These are phyloP conservation scores for Metschnikowia arizonensis DNA, from an alignment of 805 yeast genomes.

Conservation along the genomic window DNA sequence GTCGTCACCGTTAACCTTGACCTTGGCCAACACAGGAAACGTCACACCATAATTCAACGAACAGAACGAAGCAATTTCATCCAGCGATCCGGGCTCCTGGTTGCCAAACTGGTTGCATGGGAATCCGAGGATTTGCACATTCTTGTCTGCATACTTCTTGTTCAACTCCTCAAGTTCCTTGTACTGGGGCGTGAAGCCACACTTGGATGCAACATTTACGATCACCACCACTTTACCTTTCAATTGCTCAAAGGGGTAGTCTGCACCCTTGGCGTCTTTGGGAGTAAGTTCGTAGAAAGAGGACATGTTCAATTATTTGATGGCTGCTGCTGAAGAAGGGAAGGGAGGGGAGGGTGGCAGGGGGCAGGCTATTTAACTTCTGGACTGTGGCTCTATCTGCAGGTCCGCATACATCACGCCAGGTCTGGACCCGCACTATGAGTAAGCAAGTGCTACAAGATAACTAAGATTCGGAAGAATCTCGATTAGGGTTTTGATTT, in stretches of 20 bases:
- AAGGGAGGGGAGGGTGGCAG: too few relatives aligned
- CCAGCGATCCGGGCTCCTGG: constrained; percentile 41
- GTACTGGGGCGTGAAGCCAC: constrained; percentile 45
- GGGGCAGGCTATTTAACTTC: background rate
- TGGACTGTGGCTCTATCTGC: background rate
- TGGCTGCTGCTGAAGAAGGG: background rate
- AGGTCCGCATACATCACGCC: background rate
- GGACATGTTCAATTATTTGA: constrained; percentile 39
- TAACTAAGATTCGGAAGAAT: too few relatives aligned
- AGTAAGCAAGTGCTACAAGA: constrained; percentile 1
- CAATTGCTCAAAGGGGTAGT: constrained; percentile 55
- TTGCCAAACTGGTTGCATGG: constrained; percentile 44
- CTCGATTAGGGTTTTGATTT: background rate
- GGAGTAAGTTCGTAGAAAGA: constrained; percentile 66
- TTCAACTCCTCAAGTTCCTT: constrained; percentile 40
- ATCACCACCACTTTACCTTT: constrained; percentile 78
- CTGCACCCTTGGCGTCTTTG: constrained; percentile 54
- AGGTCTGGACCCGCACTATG: constrained; percentile 1
- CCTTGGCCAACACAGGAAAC: constrained; percentile 82
- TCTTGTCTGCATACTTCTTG: constrained; percentile 36
- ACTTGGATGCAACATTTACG: constrained; percentile 84
- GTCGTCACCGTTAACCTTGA: constrained; percentile 82
- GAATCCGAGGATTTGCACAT: constrained; percentile 39
- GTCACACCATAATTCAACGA: constrained; percentile 80
- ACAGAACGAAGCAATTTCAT: constrained; percentile 73